Base-by-base conservation (phyloP, 306 rosid species). In the Senna tora region DNA sequence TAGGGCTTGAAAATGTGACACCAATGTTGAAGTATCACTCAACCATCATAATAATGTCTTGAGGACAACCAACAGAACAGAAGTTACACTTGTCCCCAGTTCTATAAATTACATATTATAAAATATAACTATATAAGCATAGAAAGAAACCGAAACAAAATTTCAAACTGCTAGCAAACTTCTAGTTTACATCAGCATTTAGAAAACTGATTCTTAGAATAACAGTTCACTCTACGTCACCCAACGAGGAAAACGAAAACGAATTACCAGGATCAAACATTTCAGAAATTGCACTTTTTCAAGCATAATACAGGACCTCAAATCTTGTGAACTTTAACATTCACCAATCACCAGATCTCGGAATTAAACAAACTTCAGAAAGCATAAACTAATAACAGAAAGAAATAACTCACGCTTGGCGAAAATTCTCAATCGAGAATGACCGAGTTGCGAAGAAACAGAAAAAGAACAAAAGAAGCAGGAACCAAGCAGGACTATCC, bases 331-430 rank as follows among this genome's bases (percentile, higher is more conserved):
- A 22, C 28, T 33, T 46, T 28, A 16, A 46, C 17, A 69, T 21
- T 55, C 60, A 72, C 56, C 13, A 69, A 22, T 46, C 7, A 69
- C 53, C 3, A 19, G 73, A 78, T 77, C 21, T 66, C 42, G 34
- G 38, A n/a, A 39, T 38, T 4, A 46, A 55, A 61, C 1, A 50
- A 75, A 9, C 69, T 16, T 65, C n/a, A 62, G 43, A 72, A 63
- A 71, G 38, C 62, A 59, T 75, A 5, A 73, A 39, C 41, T 1
- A 16, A 21, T 7, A 36, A 36, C 39, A 36, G 39, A 36, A 30
- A 72, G 9, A 57, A 75, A 65, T 46, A n/a, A 89, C 94, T 88
- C 59, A 93, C 98, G 97, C 84, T 74, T 86, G 96, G 76, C 75
- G 90, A 51, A 83, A 85, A 75, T 83, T 72, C 49, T 83, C 85